phyloP scores from a whole-genome alignment of 2,329 filamentous ascomycete species.

The Ceratocystis colombiana region DNA sequence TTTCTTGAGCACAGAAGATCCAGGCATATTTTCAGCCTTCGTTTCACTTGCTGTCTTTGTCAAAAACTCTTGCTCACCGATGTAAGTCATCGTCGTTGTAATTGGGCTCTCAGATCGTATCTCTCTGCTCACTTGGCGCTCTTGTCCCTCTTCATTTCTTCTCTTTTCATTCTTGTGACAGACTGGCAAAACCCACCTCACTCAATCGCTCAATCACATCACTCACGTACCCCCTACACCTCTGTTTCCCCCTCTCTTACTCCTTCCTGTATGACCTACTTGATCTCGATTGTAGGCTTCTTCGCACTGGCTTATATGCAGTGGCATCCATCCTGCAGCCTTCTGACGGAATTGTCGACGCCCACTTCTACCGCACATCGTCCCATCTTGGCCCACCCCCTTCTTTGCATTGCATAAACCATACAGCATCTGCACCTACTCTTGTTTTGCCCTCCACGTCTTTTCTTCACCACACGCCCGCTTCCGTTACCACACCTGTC shows the following conservation, averaged over 20 bases:
- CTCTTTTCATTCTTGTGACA: neutral
- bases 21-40: constrained; percentile 1
- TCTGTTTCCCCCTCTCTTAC: neutral
- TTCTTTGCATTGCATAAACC: constrained; percentile 11
- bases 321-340: constrained; percentile 7
- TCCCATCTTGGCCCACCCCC: constrained; percentile 14
- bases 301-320: constrained; percentile 10
- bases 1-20: neutral
- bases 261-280: constrained; percentile 9
- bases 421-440: neutral
- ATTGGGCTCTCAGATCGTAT: neutral
- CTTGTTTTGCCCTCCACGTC: constrained; percentile 1
- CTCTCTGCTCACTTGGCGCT: neutral
- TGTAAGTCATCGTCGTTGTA: neutral
- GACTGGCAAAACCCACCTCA: neutral
- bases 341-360: constrained; percentile 5
- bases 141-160: neutral
- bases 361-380: constrained; percentile 6
- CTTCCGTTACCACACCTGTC: neutral
- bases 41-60: neutral
- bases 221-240: neutral
- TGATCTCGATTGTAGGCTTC: constrained; percentile 9
- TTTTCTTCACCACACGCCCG: neutral
- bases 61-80: neutral
- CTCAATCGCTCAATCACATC: neutral